These are phyloP conservation scores for Monascus ruber DNA, from an alignment of 2,329 filamentous ascomycete species.

Conservation along the genomic window DNA sequence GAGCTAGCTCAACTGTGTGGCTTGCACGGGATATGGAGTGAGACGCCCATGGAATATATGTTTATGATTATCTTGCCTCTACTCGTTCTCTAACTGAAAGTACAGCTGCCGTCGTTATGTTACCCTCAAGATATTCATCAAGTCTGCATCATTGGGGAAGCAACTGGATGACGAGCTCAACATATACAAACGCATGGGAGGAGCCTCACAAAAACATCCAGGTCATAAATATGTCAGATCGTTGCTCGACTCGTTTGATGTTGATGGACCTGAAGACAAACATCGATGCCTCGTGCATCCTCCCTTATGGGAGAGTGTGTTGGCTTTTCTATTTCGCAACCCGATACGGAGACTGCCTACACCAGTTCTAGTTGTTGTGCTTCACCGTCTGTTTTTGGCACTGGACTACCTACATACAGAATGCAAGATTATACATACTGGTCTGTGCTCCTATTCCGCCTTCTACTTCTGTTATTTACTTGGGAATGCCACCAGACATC, in stretches of 20 bases:
- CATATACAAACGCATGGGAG: constrained; percentile 27
- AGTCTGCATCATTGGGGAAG: constrained; percentile 16
- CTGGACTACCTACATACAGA: constrained; percentile 38
- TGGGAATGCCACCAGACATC: constrained; percentile 22
- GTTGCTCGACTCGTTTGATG: constrained; percentile 23
- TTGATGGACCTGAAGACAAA: constrained; percentile 16
- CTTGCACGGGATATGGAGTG: constrained; percentile 25
- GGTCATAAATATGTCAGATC: constrained; percentile 18
- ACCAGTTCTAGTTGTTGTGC: constrained; percentile 23
- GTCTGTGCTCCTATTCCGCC: constrained; percentile 8
- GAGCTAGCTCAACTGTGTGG: constrained; percentile 25
- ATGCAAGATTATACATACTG: constrained; percentile 37
- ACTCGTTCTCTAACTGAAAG: background rate
- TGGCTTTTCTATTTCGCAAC: constrained; percentile 30
- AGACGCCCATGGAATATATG: constrained; percentile 1
- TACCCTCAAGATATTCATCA: constrained; percentile 19
- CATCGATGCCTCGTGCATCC: constrained; percentile 29
- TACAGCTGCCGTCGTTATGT: constrained; percentile 17
- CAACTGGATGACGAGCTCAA: constrained; percentile 28
- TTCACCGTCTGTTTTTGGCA: constrained; percentile 32
- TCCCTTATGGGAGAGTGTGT: constrained; percentile 34
- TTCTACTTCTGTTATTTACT: constrained; percentile 5
- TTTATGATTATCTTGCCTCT: no score
- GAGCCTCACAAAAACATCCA: constrained; percentile 12
- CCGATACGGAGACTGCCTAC: constrained; percentile 25